Percentiles rank a stretch among this genome's conserved stretches.
Evolutionary conservation across 2,329 filamentous ascomycete genomes (phyloP).

Genomic region (Alternaria atra): DNA sequence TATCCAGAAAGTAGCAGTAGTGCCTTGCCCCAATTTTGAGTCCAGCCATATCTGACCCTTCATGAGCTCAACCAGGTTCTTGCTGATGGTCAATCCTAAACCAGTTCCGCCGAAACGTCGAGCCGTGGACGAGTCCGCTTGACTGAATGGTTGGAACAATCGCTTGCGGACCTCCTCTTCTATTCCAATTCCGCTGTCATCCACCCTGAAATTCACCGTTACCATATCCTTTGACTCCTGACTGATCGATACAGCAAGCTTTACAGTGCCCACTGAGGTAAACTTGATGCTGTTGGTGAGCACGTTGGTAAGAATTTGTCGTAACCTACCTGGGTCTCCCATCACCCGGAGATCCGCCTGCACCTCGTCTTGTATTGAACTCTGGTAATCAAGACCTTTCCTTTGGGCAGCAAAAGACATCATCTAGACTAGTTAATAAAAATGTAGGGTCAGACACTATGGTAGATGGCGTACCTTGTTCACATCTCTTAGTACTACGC

Average conservation of each 20-base stretch:
- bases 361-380: conserved; percentile 69
- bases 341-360: conserved; percentile 78
- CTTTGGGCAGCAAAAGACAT: conserved; percentile 83
- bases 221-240: conserved; percentile 71
- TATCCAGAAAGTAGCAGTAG: conserved; percentile 78
- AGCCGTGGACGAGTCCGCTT: conserved; percentile 82
- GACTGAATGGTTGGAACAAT: conserved; percentile 82
- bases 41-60: conserved; percentile 76
- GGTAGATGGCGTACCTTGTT: conserved; percentile 61
- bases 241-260: conserved; percentile 70
- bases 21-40: conserved; percentile 72
- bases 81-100: conserved; percentile 80
- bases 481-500: conserved; percentile 78
- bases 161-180: conserved; percentile 77
- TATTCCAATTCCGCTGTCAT: conserved; percentile 84
- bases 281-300: conserved; percentile 65
- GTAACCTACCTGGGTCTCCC: conserved; percentile 82
- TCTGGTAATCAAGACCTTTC: conserved; percentile 77
- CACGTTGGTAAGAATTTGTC: conserved; percentile 84
- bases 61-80: conserved; percentile 81
- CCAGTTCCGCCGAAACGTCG: conserved; percentile 82
- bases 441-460: background rate
- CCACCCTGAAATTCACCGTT: conserved; percentile 74
- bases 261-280: conserved; percentile 53
- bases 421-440: conserved; percentile 60